Evolutionary conservation across 495 filamentous ascomycete species (phyloP).

Genomic region (Talaromyces wortmannii): DNA sequence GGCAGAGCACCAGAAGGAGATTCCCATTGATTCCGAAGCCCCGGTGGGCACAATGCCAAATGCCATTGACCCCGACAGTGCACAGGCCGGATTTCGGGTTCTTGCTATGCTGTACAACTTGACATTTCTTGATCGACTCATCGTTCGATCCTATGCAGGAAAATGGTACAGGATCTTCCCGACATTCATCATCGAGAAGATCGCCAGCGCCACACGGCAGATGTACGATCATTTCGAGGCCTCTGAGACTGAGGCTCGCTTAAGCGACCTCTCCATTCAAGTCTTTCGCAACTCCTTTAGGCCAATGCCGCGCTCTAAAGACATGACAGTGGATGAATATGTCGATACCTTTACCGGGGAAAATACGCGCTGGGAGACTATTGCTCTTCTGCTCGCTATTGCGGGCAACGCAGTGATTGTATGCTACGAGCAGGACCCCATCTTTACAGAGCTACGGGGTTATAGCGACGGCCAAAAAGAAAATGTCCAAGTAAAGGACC

Average conservation of each 20-base stretch:
- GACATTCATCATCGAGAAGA: slow-evolving; percentile 1
- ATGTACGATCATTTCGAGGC: slow-evolving; percentile 19
- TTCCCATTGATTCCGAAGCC: slow-evolving; percentile 29
- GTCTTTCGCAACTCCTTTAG: slow-evolving; percentile 28
- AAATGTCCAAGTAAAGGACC: slow-evolving; percentile 16
- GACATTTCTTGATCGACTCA: slow-evolving; percentile 15
- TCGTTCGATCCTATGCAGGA: slow-evolving; percentile 16
- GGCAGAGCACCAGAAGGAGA: slow-evolving; percentile 28
- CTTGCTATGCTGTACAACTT: slow-evolving; percentile 32
- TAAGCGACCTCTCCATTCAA: slow-evolving; percentile 20
- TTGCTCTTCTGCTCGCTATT: slow-evolving; percentile 45
- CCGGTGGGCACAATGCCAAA: slow-evolving; percentile 19
- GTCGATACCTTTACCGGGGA: slow-evolving; percentile 38
- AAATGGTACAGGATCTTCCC: slow-evolving; percentile 1
- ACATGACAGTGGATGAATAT: slow-evolving; percentile 28
- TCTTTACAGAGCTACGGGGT: not conserved
- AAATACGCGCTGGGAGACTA: slow-evolving; percentile 52
- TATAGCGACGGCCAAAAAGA: slow-evolving; percentile 5
- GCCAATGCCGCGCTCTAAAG: slow-evolving; percentile 15
- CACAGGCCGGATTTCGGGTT: slow-evolving; percentile 35
- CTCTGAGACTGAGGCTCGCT: slow-evolving; percentile 17
- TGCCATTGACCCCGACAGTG: slow-evolving; percentile 16
- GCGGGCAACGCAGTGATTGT: slow-evolving; percentile 33
- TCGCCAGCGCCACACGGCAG: slow-evolving; percentile 8
- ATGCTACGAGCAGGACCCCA: slow-evolving; percentile 26